Base-by-base conservation (phyloP, 2,329 filamentous ascomycete species). In the Talaromyces atroroseus region DNA sequence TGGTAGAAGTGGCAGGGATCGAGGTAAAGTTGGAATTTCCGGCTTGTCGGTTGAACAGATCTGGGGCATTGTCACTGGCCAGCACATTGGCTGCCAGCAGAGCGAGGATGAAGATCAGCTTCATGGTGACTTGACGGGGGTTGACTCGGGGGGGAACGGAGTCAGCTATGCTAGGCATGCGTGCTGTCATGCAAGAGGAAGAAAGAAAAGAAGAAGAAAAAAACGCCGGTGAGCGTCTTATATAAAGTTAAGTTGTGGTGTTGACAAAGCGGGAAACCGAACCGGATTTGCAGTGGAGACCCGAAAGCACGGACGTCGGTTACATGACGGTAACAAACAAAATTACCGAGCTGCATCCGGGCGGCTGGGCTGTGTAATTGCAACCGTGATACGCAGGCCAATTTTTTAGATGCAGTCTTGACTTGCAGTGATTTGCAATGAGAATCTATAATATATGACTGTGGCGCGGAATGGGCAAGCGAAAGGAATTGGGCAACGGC, bases 271-370 rank as follows among this genome's bases (percentile, higher is more conserved):
- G 46, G 46, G 20, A 32, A 52, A 14, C 38, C 47, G 47, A 56
- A 36, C 53, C 53, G 53, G 53, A 46, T 56, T 50, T 50, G 14
- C 20, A 26, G 53, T 56, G 53, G 53, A 42, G 47, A 47, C 32
- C 34, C 46, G 24, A 14, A 20, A 40, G 29, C 48, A 48, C 46
- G 23, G 46, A 48, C 40, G 18, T n/a, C n/a, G n/a, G n/a, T 21
- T 21, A 18, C 40, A 21, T 20, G 20, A 42, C 38, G 38, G 18
- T 42, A 12, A 12, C 7, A 20, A 6, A 42, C 38, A 44, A 36
- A 36, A 16, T 36, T 36, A 36, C 32, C 32, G 32, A 4, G 5
- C 40, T 44, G 40, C 40, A 23, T 21, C 18, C 40, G 40, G 40
- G 20, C 40, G 20, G 14, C 10, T 44, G 32, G 5, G 32, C 32